phyloP scores from a whole-genome alignment of 331 rosid genomes.

The Erythrophleum ivorense region DNA sequence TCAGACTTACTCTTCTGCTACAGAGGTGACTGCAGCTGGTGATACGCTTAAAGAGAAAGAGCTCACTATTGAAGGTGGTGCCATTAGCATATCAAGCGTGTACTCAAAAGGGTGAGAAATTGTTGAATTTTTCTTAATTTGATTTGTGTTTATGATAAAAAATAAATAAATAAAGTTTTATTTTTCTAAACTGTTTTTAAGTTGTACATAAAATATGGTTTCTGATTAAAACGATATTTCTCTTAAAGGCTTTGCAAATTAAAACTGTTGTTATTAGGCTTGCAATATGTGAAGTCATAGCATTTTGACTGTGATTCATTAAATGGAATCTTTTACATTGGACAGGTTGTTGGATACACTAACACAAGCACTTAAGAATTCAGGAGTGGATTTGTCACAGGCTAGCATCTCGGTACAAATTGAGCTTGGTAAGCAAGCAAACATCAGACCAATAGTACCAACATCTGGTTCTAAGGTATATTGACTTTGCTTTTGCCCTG shows the following conservation, averaged over 20 bases:
- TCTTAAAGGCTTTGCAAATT: slow-evolving; percentile 1
- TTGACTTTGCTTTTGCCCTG: slow-evolving; percentile 12
- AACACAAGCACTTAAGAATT: slow-evolving; percentile 85
- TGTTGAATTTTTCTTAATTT: slow-evolving; percentile 4
- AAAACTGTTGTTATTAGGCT: slow-evolving; percentile 4
- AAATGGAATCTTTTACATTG: slow-evolving; percentile 38
- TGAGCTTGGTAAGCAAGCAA: slow-evolving; percentile 79
- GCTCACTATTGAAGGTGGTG: slow-evolving; percentile 78
- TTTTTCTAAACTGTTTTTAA: not conserved
- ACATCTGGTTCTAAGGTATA: slow-evolving; percentile 65
- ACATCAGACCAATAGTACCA: slow-evolving; percentile 47
- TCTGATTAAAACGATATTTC: not conserved
- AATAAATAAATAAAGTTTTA: not conserved
- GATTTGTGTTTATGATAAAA: not conserved
- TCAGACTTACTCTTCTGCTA: slow-evolving; percentile 50
- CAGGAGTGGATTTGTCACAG: slow-evolving; percentile 96
- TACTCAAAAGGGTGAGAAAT: slow-evolving; percentile 90
- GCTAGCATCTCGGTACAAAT: slow-evolving; percentile 92
- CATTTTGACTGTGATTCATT: slow-evolving; percentile 29
- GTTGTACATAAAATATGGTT: not conserved
- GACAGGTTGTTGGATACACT: slow-evolving; percentile 81
- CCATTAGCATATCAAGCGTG: slow-evolving; percentile 83
- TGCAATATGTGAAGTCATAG: slow-evolving; percentile 22
- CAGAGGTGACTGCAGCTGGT: slow-evolving; percentile 48
- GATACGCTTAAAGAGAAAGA: slow-evolving; percentile 83